Base-by-base conservation (phyloP, 1,284 basidiomycete species). In the Malassezia pachydermatis region DNA sequence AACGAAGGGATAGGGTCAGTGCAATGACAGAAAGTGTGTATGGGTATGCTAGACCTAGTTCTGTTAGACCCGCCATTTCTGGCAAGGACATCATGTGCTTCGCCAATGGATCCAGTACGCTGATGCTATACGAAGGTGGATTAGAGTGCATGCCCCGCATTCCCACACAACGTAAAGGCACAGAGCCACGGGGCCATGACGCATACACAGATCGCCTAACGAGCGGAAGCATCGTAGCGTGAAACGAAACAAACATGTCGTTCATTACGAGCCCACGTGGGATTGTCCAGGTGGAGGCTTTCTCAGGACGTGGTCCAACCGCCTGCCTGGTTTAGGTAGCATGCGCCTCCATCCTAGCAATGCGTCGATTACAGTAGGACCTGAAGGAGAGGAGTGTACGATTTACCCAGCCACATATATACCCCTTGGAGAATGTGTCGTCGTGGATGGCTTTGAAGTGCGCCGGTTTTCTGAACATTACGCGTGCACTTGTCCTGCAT, bases 21-120 rank as follows among this genome's bases (percentile, higher is more conserved):
- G 86, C 67, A 35, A 89, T 81, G 54, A 90, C 86, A 2, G 84
- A 82, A 1, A 80, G 77, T 1, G 86, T 60, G 32, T 65, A 64
- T 2, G 60, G 45, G 29, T 65, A 49, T 0, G 61, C 56, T 11
- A 48, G 11, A 13, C 57, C 58, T 16, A 51, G 35, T 30, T 32
- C 36, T 6, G 43, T 17, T 1, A 52, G 32, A n/a, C 50, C 50
- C 7, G 47, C 23, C 30, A 19, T 23, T 27, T 52, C 50, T 6
- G 50, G 50, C 20, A 33, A 20, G 20, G 34, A 28, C 4, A 43
- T 22, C 4, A 47, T 19, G 23, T 46, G 38, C 17, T 40, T 24
- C 20, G 45, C 50, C 10, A 52, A 10, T 17, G 45, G 39, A 17
- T 52, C 50, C 4, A 52, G 23, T 36, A 24, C 16, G 25, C 36